phyloP scores from a whole-genome alignment of 108 stramenopile species.

The Seminavis robusta region DNA sequence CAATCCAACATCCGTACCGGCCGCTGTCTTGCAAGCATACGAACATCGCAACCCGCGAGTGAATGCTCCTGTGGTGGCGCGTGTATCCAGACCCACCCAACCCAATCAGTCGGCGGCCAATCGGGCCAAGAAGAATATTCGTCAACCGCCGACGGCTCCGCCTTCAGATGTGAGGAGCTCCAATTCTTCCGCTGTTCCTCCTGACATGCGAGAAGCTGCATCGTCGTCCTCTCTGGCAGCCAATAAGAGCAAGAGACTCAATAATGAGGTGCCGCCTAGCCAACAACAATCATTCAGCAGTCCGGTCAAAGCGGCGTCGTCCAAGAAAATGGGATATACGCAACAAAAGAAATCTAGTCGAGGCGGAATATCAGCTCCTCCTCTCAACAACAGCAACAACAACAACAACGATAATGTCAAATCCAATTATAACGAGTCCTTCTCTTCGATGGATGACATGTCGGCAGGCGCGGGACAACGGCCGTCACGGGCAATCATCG shows the following conservation, averaged over 20 bases:
- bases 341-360: too few relatives aligned
- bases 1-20: constrained; percentile 18
- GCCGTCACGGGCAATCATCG: background rate
- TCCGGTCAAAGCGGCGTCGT: too few relatives aligned
- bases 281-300: too few relatives aligned
- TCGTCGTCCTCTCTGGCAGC: too few relatives aligned
- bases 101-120: background rate
- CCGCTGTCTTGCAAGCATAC: constrained; percentile 8
- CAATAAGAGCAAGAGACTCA: too few relatives aligned
- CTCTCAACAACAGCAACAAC: background rate
- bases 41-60: constrained; percentile 3
- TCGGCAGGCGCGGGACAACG: background rate
- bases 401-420: constrained; percentile 1
- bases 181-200: background rate
- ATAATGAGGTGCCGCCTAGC: too few relatives aligned
- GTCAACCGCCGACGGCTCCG: background rate
- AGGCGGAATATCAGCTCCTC: too few relatives aligned
- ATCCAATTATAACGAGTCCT: too few relatives aligned
- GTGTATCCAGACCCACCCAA: background rate
- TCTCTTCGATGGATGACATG: background rate
- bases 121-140: background rate
- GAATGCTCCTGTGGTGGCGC: background rate
- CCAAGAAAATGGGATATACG: too few relatives aligned
- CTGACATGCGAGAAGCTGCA: background rate
- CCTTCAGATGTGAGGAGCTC: background rate